These are phyloP conservation scores for Mycosphaerella sp. DNA, from an alignment of 2,329 filamentous ascomycete species.

Conservation along the genomic window DNA sequence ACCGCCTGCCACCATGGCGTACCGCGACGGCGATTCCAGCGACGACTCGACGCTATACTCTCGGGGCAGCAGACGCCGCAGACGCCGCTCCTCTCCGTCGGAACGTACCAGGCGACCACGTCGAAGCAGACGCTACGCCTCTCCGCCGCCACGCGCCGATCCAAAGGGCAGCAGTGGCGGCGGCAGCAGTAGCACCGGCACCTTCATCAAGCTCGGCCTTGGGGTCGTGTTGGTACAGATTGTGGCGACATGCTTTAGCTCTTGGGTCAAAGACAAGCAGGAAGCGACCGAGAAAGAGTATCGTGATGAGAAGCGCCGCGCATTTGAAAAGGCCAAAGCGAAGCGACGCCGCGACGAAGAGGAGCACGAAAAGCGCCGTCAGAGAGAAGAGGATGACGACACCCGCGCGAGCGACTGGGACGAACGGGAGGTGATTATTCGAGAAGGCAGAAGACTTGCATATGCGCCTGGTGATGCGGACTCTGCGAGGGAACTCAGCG, in stretches of 20 bases:
- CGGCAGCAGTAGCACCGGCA: conserved; percentile 9
- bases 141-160: neutral
- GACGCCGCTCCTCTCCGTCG: conserved; percentile 7
- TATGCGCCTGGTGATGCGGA: conserved; percentile 7
- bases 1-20: conserved; percentile 2
- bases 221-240: conserved; percentile 10
- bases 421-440: conserved; percentile 11
- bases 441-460: conserved; percentile 9
- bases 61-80: conserved; percentile 3
- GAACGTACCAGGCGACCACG: conserved; percentile 2
- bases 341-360: conserved; percentile 13
- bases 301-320: conserved; percentile 10
- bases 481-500: conserved; percentile 1
- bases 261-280: conserved; percentile 11
- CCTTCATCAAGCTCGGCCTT: conserved; percentile 11
- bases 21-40: conserved; percentile 10
- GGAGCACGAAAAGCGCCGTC: conserved; percentile 9
- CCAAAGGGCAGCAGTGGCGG: conserved; percentile 1
- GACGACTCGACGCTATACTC: conserved; percentile 10
- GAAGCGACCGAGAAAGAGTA: conserved; percentile 7
- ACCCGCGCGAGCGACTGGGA: conserved; percentile 1
- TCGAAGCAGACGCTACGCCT: conserved; percentile 6
- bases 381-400: conserved; percentile 19
- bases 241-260: conserved; percentile 8
- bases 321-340: conserved; percentile 16